A percentile compares a stretch with the other conserved stretches of the same genome.
phyloP scores from a whole-genome alignment of 352 stramenopile genomes.

The Globisporangium nagaii region DNA sequence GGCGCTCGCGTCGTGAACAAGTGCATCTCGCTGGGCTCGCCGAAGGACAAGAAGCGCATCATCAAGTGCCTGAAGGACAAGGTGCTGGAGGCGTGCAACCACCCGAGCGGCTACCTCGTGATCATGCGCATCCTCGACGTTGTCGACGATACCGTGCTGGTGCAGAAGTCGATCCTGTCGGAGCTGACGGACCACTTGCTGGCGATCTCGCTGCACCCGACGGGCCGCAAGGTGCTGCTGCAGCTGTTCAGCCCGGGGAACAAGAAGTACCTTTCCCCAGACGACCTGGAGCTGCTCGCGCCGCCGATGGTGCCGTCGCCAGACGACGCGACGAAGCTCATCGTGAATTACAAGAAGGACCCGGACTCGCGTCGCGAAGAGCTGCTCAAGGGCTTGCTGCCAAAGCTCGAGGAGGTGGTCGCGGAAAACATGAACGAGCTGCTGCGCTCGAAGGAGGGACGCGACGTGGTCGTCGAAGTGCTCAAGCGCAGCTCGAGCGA shows the following conservation, averaged over 20 bases:
- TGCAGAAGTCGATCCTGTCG: conserved; percentile 85
- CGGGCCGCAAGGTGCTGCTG: conserved; percentile 72
- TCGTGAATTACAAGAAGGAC: conserved; percentile 89
- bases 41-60: conserved; percentile 90
- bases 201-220: conserved; percentile 62
- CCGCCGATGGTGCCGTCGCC: conserved; percentile 65
- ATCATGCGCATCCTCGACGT: conserved; percentile 88
- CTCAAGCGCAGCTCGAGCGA: conserved; percentile 50
- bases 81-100: conserved; percentile 83
- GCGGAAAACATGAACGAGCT: conserved; percentile 46
- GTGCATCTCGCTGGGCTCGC: conserved; percentile 72
- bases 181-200: conserved; percentile 79
- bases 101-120: conserved; percentile 88
- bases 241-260: conserved; percentile 76
- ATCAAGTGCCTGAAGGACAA: conserved; percentile 91
- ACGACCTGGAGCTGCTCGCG: conserved; percentile 70
- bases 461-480: conserved; percentile 79
- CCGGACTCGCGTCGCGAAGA: conserved; percentile 68
- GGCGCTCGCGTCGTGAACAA: conserved; percentile 84
- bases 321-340: conserved; percentile 45
- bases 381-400: conserved; percentile 66
- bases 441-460: conserved; percentile 75
- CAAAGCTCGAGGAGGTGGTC: conserved; percentile 82
- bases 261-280: conserved; percentile 78
- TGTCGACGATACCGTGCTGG: conserved; percentile 87